Evolutionary conservation across 179 eudicot genomes (phyloP).

Genomic region (Beta macrorhiza): DNA sequence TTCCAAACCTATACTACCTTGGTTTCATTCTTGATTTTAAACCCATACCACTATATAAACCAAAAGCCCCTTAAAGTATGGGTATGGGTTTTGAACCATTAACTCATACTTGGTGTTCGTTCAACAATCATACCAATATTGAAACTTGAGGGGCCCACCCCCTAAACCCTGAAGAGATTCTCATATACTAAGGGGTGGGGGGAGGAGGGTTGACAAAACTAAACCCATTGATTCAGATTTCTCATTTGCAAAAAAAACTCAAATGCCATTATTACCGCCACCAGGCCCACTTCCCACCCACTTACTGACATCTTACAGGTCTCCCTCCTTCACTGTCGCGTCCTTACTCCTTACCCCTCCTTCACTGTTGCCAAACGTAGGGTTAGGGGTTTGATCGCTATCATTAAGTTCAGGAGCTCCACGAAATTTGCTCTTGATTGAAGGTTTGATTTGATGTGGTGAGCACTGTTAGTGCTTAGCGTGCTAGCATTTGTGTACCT

Average conservation of each 20-base stretch:
- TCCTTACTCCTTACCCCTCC: not conserved
- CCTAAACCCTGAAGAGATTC: not conserved
- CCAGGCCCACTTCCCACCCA: not conserved
- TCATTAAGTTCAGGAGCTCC: not conserved
- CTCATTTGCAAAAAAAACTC: not conserved
- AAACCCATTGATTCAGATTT: not conserved
- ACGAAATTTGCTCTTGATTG: not conserved
- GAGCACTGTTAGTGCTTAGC: not conserved
- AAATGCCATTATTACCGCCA: not conserved
- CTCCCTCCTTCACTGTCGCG: not conserved
- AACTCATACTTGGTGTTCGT: not conserved
- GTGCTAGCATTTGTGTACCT: not conserved
- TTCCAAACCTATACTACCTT: too few relatives aligned
- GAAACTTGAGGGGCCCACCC: not conserved
- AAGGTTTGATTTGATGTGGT: not conserved
- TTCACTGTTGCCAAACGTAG: not conserved
- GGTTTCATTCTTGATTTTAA: too few relatives aligned
- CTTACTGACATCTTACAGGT: not conserved
- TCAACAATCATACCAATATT: not conserved
- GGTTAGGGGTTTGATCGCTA: not conserved
- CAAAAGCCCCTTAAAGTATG: too few relatives aligned
- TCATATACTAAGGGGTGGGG: not conserved
- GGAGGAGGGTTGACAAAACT: not conserved
- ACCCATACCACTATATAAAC: too few relatives aligned
- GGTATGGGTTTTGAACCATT: not conserved